Evolutionary conservation across 1,284 basidiomycete species (phyloP).

Genomic region (Rhodotorula sp.): DNA sequence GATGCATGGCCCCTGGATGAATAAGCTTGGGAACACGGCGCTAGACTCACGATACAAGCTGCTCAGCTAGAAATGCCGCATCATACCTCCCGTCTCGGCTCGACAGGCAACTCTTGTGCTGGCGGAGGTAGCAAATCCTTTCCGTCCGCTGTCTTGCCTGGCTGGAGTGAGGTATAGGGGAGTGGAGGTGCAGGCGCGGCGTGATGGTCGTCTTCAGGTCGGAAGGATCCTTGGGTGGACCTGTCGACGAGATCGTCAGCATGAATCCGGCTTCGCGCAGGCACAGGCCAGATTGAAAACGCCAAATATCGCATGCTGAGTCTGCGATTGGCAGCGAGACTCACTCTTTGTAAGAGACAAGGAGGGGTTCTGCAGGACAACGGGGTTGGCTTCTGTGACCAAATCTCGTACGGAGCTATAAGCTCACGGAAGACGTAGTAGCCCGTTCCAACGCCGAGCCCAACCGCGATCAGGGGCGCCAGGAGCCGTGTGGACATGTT

Average conservation of each 20-base stretch:
- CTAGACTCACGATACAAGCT: too few relatives aligned
- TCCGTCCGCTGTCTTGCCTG: conserved; percentile 25
- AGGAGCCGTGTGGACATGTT: conserved; percentile 14
- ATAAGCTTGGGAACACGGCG: too few relatives aligned
- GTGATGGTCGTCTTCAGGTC: conserved; percentile 38
- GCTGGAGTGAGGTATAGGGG: conserved; percentile 25
- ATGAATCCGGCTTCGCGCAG: background rate
- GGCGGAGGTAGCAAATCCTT: conserved; percentile 22
- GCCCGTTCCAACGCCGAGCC: conserved; percentile 26
- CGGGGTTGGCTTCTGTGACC: background rate
- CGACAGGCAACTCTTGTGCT: background rate
- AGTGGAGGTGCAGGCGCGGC: conserved; percentile 31
- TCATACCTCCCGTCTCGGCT: background rate
- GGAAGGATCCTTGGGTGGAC: conserved; percentile 34
- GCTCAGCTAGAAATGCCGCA: background rate
- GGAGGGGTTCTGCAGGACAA: conserved; percentile 30
- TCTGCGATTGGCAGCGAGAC: background rate
- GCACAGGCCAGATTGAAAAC: background rate
- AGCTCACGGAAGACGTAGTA: conserved; percentile 34
- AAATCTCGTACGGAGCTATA: background rate
- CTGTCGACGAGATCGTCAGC: conserved; percentile 5
- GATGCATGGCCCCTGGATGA: too few relatives aligned
- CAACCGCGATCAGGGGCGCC: conserved; percentile 24
- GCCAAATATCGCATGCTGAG: too few relatives aligned
- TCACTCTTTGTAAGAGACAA: conserved; percentile 30